Conservation (phyloP, 306 rosid species). For the Cucurbita ficifolia region DNA sequence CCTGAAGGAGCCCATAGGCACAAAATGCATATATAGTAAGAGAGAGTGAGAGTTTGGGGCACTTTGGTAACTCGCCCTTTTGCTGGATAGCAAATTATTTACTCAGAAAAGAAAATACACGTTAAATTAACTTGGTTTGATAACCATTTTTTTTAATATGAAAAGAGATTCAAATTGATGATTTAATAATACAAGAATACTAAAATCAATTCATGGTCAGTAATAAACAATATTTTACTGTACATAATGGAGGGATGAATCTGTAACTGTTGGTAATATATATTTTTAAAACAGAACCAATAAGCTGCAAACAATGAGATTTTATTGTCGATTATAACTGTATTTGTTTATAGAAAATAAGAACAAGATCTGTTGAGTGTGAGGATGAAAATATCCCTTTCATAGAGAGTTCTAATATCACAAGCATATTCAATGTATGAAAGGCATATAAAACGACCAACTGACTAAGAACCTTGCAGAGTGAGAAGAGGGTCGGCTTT, state of each 20-base stretch:
- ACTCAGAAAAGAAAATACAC: background rate
- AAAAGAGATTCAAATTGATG: background rate
- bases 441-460: constrained; percentile 23
- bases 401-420: constrained; percentile 7
- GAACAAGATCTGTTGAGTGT: constrained; percentile 13
- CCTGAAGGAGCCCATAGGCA: background rate
- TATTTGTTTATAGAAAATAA: background rate
- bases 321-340: background rate
- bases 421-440: constrained; percentile 20
- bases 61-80: background rate
- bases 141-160: background rate
- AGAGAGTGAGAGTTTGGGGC: background rate
- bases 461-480: constrained; percentile 12
- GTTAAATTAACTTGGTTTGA: background rate
- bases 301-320: background rate
- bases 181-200: background rate
- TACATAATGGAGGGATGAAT: background rate
- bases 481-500: constrained; percentile 20
- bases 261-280: background rate
- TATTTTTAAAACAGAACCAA: background rate
- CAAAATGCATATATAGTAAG: background rate
- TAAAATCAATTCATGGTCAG: background rate
- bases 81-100: background rate
- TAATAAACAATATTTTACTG: background rate
- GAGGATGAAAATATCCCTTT: constrained; percentile 14